Evolutionary conservation across 2,329 filamentous ascomycete genomes (phyloP), one percentile per base, ranked within the genome.

Genomic region (Phyllosticta ampelicida): DNA sequence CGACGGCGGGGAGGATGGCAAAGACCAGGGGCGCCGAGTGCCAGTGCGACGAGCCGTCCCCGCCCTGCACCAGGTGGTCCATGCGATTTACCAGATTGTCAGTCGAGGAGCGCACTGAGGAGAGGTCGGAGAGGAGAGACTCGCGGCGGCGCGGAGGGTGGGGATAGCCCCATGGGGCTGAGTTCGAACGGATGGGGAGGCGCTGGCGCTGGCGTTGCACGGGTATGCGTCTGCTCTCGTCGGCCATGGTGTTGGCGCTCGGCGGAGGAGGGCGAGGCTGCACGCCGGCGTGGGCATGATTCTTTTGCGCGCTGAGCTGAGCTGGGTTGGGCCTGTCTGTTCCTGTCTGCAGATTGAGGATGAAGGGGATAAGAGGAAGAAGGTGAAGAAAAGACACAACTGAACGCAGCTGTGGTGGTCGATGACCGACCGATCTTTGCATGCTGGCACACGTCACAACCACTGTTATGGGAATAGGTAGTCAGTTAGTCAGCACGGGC

Each of bases 1-100:
- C 89, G n/a, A 96, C 69, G 1, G 91, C 90, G 2, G 92, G 92
- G 13, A 97, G 75, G 53, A 96, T 78, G 2, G 90, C 91, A 68
- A 96, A 86, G 0, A 84, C 86, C 30, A 97, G 75, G 0, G 92
- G 90, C n/a, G 88, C 77, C 1, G 85, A 88, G 61, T 94, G 85
- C 82, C 90, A 89, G 61, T 84, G 78, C 1, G 87, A 86, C 1
- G 87, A 86, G 56, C 82, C 77, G 44, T 86, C n/a, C n/a, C n/a
- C 82, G 16, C 76, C 70, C 65, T 23, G 73, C 60, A 26, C 77
- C 58, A 65, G 52, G 48, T 55, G 61, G n/a, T 67, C 64, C 21
- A 52, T 48, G 48, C 77, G 78, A 26, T 82, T 75, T 8, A 92
- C 74, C 23, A 94, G 75, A 63, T 88, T 84, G 65, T 88, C 85